phyloP scores from a whole-genome alignment of 2,329 filamentous ascomycete genomes.

The Penicillium griseofulvum region DNA sequence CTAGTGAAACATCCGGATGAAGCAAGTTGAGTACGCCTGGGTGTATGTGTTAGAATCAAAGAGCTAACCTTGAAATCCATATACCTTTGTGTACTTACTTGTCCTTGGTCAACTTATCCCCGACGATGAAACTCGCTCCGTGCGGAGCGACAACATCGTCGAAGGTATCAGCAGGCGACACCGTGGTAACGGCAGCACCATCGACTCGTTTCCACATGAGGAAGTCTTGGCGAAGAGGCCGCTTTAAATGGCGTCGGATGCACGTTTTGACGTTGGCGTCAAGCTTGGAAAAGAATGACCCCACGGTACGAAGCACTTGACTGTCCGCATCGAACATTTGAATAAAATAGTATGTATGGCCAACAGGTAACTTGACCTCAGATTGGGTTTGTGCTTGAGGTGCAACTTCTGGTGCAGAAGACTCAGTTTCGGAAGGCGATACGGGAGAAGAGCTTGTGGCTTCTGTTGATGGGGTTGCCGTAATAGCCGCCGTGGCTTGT shows the following conservation, averaged over 20 bases:
- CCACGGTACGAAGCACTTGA: slow-evolving; percentile 42
- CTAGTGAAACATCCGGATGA: slow-evolving; percentile 37
- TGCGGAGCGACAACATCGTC: slow-evolving; percentile 34
- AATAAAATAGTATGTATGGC: slow-evolving; percentile 49
- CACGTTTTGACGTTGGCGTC: slow-evolving; percentile 42
- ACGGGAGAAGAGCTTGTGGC: slow-evolving; percentile 6
- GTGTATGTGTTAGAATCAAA: neutral
- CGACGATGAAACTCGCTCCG: slow-evolving; percentile 43
- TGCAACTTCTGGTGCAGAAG: slow-evolving; percentile 3
- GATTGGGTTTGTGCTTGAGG: slow-evolving; percentile 13
- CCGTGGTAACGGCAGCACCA: slow-evolving; percentile 33
- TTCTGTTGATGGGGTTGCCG: slow-evolving; percentile 4
- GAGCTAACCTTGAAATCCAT: neutral
- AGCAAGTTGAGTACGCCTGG: slow-evolving; percentile 34
- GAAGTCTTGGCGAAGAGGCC: slow-evolving; percentile 41
- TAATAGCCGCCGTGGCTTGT: slow-evolving; percentile 21
- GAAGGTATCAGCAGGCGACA: slow-evolving; percentile 38
- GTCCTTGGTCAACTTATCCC: slow-evolving; percentile 40
- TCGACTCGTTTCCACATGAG: slow-evolving; percentile 46
- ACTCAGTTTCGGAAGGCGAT: slow-evolving; percentile 12
- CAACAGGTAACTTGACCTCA: slow-evolving; percentile 27
- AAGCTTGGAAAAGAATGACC: slow-evolving; percentile 43
- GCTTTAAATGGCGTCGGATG: slow-evolving; percentile 40
- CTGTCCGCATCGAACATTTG: slow-evolving; percentile 53
- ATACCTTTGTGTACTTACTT: slow-evolving; percentile 29